phyloP scores from a whole-genome alignment of 2,329 filamentous ascomycete species.

The Penicillium sclerotigenum region DNA sequence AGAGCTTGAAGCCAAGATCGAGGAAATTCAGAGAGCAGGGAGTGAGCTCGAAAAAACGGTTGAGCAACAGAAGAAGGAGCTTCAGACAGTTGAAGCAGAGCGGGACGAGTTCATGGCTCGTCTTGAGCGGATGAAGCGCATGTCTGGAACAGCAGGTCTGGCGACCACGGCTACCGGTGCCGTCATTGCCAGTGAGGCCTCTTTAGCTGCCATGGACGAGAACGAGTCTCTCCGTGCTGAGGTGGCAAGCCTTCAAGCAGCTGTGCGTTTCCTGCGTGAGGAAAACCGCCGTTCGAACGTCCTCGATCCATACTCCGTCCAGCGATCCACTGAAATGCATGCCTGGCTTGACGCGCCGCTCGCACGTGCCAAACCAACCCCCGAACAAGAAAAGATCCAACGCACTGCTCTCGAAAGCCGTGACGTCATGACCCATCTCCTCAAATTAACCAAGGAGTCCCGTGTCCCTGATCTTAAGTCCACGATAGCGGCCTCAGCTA shows the following conservation, averaged over 20 bases:
- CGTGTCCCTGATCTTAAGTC: constrained; percentile 40
- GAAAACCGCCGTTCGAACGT: constrained; percentile 44
- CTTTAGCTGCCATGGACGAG: constrained; percentile 42
- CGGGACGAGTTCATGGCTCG: constrained; percentile 43
- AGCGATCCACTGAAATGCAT: constrained; percentile 40
- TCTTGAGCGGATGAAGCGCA: constrained; percentile 43
- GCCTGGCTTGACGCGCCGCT: constrained; percentile 46
- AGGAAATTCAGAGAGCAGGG: constrained; percentile 37
- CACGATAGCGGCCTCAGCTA: constrained; percentile 21
- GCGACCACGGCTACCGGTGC: constrained; percentile 37
- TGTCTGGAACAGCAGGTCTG: constrained; percentile 38
- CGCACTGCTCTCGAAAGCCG: constrained; percentile 41
- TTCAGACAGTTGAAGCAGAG: constrained; percentile 38
- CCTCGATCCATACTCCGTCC: constrained; percentile 43
- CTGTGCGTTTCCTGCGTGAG: constrained; percentile 46
- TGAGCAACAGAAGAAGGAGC: constrained; percentile 38
- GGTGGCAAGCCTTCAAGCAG: constrained; percentile 45
- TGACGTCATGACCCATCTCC: constrained; percentile 42
- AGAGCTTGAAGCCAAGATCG: constrained; percentile 43
- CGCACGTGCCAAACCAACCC: constrained; percentile 22
- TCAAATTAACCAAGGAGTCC: constrained; percentile 44
- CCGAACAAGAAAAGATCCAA: constrained; percentile 33
- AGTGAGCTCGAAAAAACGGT: constrained; percentile 32
- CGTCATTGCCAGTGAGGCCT: constrained; percentile 38
- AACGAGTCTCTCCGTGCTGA: constrained; percentile 45